Evolutionary conservation across 2,329 filamentous ascomycete species (phyloP), one percentile per base, ranked within the genome.

Genomic region (Tolypocladium amazonense): DNA sequence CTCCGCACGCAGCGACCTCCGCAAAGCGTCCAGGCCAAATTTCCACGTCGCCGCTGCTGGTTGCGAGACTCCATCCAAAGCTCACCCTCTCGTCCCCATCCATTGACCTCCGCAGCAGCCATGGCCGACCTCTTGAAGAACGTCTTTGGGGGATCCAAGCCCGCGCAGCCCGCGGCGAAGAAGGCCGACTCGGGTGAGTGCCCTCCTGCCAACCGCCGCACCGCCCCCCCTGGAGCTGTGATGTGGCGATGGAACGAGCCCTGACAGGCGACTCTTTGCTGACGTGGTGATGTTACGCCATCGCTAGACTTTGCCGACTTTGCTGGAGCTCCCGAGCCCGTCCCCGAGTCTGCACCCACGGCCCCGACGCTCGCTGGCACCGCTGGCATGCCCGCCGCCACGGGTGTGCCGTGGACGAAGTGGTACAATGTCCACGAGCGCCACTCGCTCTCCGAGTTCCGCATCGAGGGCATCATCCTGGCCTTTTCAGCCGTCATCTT

Each of bases 351-450:
- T 56, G 73, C 75, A 55, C 75, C 78, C 53, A 75, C 75, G 61
- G 75, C 79, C 61, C 75, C 80, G 63, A 74, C 79, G 60, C 73
- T 80, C 61, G 75, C 73, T 41, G 74, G 75, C 33, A 72, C 77
- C 50, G 73, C 75, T 56, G 71, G 77, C 37, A 71, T 75, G 23
- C 79, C 81, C 62, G 78, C 77, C 53, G 73, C 76, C 55, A 79
- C 80, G 53, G 75, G 72, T 52, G 77, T 80, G 33, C 89, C 90
- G 18, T 97, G 88, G 75, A 96, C 92, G 57, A 91, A 90, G 79
- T 99, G 94, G 94, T 99, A 97, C 78, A 91, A 92, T 60, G 80
- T 97, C 62, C 94, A 96, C 82, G 92, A 97, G 82, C 91, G 94
- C 70, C 87, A 92, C 69, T 86, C 86, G 33, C 78, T 88, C 62